Conservation (phyloP, 192 early-diverging fungal genomes). For the Chytriomyces confervae region DNA sequence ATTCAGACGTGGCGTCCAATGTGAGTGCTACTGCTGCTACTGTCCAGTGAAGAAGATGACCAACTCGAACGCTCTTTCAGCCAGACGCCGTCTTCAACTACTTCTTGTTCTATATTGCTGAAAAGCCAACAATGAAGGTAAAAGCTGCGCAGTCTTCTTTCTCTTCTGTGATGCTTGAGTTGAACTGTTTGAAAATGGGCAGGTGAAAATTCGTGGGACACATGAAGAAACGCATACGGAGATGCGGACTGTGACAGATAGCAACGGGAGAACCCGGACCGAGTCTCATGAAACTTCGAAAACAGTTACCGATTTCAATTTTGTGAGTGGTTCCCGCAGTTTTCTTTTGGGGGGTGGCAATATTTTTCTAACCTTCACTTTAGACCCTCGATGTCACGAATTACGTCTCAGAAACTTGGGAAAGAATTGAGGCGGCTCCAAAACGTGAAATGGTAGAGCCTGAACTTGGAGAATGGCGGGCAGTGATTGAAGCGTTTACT, state of each 20-base stretch:
- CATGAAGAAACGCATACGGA: conserved; percentile 5
- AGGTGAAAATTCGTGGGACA: not conserved
- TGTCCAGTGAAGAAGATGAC: no score
- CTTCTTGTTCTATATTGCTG: conserved; percentile 16
- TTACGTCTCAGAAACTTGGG: conserved; percentile 37
- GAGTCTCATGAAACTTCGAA: not conserved
- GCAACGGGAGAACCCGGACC: not conserved
- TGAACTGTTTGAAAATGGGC: no score
- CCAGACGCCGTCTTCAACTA: conserved; percentile 26
- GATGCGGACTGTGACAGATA: conserved; percentile 4
- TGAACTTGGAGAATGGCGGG: conserved; percentile 9
- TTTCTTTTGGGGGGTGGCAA: not conserved
- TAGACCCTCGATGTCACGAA: conserved; percentile 35
- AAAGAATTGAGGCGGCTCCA: conserved; percentile 37
- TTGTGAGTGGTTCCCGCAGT: not conserved
- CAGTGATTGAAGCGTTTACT: conserved; percentile 8
- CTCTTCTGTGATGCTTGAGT: no score
- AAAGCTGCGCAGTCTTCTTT: no score
- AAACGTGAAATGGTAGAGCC: conserved; percentile 32
- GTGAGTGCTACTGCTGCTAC: not conserved
- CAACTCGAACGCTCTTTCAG: not conserved
- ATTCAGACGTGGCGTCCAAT: not conserved
- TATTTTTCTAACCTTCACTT: no score
- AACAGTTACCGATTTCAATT: conserved; percentile 19
- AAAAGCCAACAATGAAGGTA: conserved; percentile 17